phyloP scores from a whole-genome alignment of 2,329 filamentous ascomycete genomes.

The Trichoderma atroviride region DNA sequence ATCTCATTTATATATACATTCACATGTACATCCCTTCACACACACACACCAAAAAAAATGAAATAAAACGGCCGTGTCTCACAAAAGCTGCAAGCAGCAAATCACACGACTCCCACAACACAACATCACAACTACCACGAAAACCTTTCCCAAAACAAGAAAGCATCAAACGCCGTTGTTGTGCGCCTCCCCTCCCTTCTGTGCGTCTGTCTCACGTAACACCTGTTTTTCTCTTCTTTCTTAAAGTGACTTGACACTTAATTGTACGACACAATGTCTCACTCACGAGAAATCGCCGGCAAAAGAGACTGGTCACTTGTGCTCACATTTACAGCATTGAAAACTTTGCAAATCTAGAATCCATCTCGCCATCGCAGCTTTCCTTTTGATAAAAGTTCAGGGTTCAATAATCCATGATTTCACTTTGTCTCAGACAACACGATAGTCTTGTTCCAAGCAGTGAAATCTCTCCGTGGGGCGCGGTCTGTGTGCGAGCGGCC shows the following conservation, averaged over 20 bases:
- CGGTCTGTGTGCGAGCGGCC: not conserved
- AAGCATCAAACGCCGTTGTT: not conserved
- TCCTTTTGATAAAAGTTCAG: no score
- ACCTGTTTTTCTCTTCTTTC: not conserved
- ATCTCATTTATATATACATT: not conserved
- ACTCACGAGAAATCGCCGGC: not conserved
- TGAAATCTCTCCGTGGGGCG: not conserved
- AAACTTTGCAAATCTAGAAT: not conserved
- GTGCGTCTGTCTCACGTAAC: not conserved
- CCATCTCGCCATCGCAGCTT: not conserved
- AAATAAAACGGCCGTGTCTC: not conserved
- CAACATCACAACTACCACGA: not conserved
- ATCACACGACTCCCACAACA: slow-evolving; percentile 10
- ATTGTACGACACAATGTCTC: not conserved
- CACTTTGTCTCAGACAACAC: slow-evolving; percentile 6
- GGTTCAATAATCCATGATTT: slow-evolving; percentile 17
- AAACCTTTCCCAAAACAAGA: not conserved
- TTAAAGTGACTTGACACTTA: not conserved
- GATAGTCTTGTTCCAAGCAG: not conserved
- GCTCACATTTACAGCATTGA: not conserved
- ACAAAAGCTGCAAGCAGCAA: slow-evolving; percentile 6
- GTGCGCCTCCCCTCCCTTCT: not conserved
- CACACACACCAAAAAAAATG: not conserved
- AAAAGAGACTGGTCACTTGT: not conserved
- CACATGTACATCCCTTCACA: not conserved